A percentile compares a stretch with the other conserved stretches of the same genome.
These are phyloP conservation scores for Phylloporus sp. DNA, from an alignment of 1,284 basidiomycete species.

Conservation along the genomic window DNA sequence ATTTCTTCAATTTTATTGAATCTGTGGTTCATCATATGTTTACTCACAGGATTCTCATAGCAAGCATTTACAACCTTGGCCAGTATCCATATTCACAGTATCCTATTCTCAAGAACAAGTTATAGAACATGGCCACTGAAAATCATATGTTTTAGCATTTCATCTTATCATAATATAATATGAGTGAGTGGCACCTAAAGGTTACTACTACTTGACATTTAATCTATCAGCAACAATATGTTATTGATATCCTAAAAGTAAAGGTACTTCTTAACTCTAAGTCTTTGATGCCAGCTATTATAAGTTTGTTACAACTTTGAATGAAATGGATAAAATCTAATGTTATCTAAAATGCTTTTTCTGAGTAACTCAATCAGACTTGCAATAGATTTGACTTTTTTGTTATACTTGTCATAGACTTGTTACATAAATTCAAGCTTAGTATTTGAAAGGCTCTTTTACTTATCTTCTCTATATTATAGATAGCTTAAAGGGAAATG, in stretches of 20 bases:
- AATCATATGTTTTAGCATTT: background rate
- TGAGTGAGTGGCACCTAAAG: background rate
- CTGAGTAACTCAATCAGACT: background rate
- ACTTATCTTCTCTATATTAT: background rate
- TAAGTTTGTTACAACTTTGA: background rate
- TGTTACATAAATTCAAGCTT: background rate
- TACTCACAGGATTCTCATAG: background rate
- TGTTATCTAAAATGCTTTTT: background rate
- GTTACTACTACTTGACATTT: background rate
- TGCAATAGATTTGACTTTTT: background rate
- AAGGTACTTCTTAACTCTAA: background rate
- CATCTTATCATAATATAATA: too few relatives aligned
- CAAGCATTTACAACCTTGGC: background rate
- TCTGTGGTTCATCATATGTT: too few relatives aligned
- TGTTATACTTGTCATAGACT: background rate
- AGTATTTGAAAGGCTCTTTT: background rate
- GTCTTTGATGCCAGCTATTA: background rate
- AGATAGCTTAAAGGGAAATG: background rate
- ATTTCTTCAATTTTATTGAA: too few relatives aligned
- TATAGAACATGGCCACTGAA: background rate
- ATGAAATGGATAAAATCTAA: background rate
- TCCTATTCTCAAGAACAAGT: background rate
- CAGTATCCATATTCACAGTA: background rate
- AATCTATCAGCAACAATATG: background rate
- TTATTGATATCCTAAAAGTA: background rate